A percentile compares a stretch with the other conserved stretches of the same genome.
phyloP scores from a whole-genome alignment of 2,329 filamentous ascomycete genomes.

The Lizonia empirigonia region DNA sequence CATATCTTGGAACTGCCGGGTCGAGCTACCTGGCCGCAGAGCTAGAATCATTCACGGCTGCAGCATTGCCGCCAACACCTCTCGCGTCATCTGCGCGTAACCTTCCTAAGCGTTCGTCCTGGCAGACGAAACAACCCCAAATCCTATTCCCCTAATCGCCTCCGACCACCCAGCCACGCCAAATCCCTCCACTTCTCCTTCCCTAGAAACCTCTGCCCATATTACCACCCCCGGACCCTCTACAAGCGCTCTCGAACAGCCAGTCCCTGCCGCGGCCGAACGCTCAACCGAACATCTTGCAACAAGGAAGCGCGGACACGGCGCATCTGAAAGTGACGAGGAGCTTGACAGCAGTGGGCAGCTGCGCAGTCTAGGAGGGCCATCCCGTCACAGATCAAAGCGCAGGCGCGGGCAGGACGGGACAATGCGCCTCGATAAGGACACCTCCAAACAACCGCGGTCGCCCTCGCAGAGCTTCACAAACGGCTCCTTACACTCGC shows the following conservation, averaged over 20 bases:
- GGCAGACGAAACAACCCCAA: conserved; percentile 69
- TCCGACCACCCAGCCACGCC: conserved; percentile 69
- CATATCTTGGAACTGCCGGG: conserved; percentile 17
- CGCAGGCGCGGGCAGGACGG: conserved; percentile 50
- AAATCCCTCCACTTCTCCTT: conserved; percentile 57
- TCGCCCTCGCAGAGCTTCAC: conserved; percentile 46
- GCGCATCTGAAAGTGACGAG: conserved; percentile 38
- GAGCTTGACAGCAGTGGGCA: conserved; percentile 25
- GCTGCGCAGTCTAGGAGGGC: conserved; percentile 34
- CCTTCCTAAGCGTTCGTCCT: conserved; percentile 62
- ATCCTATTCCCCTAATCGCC: conserved; percentile 65
- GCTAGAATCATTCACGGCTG: conserved; percentile 25
- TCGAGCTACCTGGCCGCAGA: conserved; percentile 21
- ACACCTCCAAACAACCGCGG: conserved; percentile 46
- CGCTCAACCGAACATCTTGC: conserved; percentile 18
- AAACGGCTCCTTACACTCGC: conserved; percentile 49
- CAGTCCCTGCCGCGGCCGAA: conserved; percentile 24
- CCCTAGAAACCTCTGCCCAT: conserved; percentile 45
- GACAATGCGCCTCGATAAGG: conserved; percentile 52
- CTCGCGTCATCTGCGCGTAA: conserved; percentile 43
- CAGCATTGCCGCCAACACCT: conserved; percentile 29
- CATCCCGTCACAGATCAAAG: conserved; percentile 49
- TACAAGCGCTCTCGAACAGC: conserved; percentile 20
- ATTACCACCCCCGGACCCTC: conserved; percentile 27
- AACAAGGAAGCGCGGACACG: conserved; percentile 42